A percentile compares a stretch with the other conserved stretches of the same genome.
These are phyloP conservation scores for Xylaria bambusicola DNA, from an alignment of 495 filamentous ascomycete genomes.

Conservation along the genomic window DNA sequence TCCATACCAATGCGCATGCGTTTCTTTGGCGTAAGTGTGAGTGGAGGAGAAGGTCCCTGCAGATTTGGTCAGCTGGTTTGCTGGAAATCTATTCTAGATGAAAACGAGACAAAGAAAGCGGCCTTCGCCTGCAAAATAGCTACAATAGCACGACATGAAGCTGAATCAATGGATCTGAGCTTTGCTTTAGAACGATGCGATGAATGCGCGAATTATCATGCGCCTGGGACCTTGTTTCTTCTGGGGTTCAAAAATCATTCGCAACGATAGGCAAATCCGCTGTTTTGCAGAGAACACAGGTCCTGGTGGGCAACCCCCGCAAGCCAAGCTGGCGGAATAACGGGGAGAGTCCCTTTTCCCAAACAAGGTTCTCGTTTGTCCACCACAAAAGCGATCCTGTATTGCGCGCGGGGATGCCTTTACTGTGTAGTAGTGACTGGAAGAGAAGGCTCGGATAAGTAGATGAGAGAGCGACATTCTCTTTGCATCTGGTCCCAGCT, in stretches of 20 bases:
- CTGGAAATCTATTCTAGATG: not conserved
- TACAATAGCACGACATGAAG: not conserved
- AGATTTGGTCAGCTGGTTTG: conserved; percentile 5
- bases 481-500: not conserved
- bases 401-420: not conserved
- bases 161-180: too few relatives aligned
- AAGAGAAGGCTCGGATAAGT: too few relatives aligned
- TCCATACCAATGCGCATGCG: not conserved
- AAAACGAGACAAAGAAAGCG: not conserved
- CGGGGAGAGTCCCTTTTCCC: conserved; percentile 9
- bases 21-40: not conserved
- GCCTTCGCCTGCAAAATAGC: not conserved
- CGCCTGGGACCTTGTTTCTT: too few relatives aligned
- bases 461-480: too few relatives aligned
- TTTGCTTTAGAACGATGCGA: too few relatives aligned
- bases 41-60: conserved; percentile 16
- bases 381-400: not conserved
- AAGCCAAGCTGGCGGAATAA: conserved; percentile 11
- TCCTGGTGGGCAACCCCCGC: too few relatives aligned
- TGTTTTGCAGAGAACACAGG: not conserved
- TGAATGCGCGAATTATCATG: too few relatives aligned
- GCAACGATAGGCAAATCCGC: too few relatives aligned
- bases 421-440: too few relatives aligned
- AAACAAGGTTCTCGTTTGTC: not conserved
- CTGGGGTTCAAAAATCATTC: too few relatives aligned